Percentiles rank a stretch among this genome's conserved stretches.
These are phyloP conservation scores for Iris pallida DNA, from an alignment of 116 monocot genomes.

Conservation along the genomic window DNA sequence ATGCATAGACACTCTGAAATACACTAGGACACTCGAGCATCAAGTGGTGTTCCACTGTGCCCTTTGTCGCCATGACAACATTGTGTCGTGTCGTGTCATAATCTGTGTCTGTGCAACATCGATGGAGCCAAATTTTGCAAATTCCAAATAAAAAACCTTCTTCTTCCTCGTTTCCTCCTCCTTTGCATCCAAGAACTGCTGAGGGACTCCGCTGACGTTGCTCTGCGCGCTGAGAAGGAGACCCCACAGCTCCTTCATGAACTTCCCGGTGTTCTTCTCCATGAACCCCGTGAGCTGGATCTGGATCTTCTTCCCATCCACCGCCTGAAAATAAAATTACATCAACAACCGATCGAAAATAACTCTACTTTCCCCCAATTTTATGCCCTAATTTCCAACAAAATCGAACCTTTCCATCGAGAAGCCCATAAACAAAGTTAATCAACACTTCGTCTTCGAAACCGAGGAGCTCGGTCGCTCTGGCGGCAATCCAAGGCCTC, in stretches of 20 bases:
- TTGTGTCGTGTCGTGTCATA: too few relatives aligned
- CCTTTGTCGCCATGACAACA: too few relatives aligned
- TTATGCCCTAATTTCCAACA: too few relatives aligned
- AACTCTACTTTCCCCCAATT: too few relatives aligned
- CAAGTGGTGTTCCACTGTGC: too few relatives aligned
- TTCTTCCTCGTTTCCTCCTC: constrained; percentile 78
- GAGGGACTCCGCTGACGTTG: constrained; percentile 95
- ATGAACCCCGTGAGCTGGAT: constrained; percentile 97
- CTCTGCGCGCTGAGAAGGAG: constrained; percentile 84
- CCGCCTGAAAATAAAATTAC: constrained; percentile 26
- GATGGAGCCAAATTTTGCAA: too few relatives aligned
- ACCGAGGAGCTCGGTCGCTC: constrained; percentile 85
- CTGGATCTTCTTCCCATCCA: constrained; percentile 93
- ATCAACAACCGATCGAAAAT: too few relatives aligned
- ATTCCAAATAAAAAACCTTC: constrained; percentile 34
- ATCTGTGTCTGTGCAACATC: too few relatives aligned
- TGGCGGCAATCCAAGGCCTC: constrained; percentile 88
- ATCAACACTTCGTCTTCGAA: constrained; percentile 99
- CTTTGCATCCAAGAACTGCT: constrained; percentile 96
- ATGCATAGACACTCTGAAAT: too few relatives aligned
- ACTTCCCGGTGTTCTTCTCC: constrained; percentile 97
- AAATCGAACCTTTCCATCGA: constrained; percentile 57
- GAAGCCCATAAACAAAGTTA: constrained; percentile 85
- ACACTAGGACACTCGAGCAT: too few relatives aligned
- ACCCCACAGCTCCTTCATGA: constrained; percentile 94